Evolutionary conservation across 2,329 filamentous ascomycete genomes (phyloP), one percentile per base, ranked within the genome.

Genomic region (Trichoderma hamatum): DNA sequence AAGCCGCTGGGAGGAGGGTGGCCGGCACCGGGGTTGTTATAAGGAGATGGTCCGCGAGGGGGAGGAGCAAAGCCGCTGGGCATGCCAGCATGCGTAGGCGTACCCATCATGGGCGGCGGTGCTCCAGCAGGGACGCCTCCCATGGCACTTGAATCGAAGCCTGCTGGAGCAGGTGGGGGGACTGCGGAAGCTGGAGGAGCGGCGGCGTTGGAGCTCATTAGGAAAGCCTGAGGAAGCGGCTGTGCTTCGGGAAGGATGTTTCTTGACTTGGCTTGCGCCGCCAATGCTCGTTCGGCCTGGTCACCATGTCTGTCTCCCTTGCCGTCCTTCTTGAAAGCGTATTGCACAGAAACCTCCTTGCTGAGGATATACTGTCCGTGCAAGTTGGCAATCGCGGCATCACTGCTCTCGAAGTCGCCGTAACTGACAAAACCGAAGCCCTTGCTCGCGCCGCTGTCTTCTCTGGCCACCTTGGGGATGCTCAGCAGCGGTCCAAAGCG

Each of bases 261-360:
- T 80, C 97, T 93, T 78, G 94, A 95, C 82, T 95, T 95, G 69
- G 94, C 96, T 81, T 97, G 92, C 32, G 92, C 90, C 34, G 96
- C 96, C 58, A 99, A 88, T 83, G 93, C 92, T 76, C 96, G 87
- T 82, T 99, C 96, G 34, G 96, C 96, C 74, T 94, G 88, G 78
- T 99, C 96, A 75, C 96, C 96, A 78, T 99, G 96, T 69, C 96
- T 86, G 82, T 98, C 95, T 74, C 95, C 95, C 82, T 97, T 97
- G 74, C 96, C 96, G 76, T 99, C 96, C 82, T 98, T 98, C 86
- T 99, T 99, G 87, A 97, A 98, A 49, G 96, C 96, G 80, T 98
- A 99, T 81, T 98, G 95, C 55, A 99, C 96, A 3, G 92, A 92
- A 74, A 98, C 91, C 80, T 97, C 92, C 83, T 97, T 97, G 84